Evolutionary conservation across 495 filamentous ascomycete species (phyloP), one percentile per base, ranked within the genome.

Genomic region (Aspergillus carlsbadensis): DNA sequence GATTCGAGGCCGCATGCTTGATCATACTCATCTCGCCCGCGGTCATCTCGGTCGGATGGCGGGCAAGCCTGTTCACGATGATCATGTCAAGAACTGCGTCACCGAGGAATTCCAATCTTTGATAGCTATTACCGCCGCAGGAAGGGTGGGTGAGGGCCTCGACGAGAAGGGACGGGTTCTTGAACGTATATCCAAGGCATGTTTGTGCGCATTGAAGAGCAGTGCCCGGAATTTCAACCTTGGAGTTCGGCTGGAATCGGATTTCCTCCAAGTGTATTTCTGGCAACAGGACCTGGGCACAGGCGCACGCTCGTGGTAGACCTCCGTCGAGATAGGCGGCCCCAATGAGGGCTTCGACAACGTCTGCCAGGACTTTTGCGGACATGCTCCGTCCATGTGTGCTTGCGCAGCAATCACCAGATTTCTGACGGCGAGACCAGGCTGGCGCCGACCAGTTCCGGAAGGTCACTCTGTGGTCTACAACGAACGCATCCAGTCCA

Each of bases 71-170:
- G 2, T 69, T 71, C 8, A 87, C 79, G 40, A 97, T 75, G 44
- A 96, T 67, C 65, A 82, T 84, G 65, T 98, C 94, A 0, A 98
- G 82, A 10, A 96, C 72, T 0, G 91, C 80, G 63, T 97, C 94
- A 5, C 94, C 94, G 1, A 97, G 78, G 67, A 91, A 97, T 66
- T 97, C 93, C 11, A 97, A 79, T 0, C 92, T 85, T 60, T 97
- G 88, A 67, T 95, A 89, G 6, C 87, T 92, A 24, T 81, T 72
- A 36, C 72, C 68, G 29, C 69, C 72, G 60, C 79, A 89, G 2
- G 91, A 96, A 0, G 86, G 75, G 64, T 97, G 94, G 0, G 92
- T 97, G 26, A 95, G 75, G 2, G 92, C 89, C 71, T 97, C 92
- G 15, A 88, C 62, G n/a, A 96, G 76, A 2, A 96, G 77, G 8